Conservation (phyloP, 768 basidiomycete genomes). For the Suillus ampliporus region DNA sequence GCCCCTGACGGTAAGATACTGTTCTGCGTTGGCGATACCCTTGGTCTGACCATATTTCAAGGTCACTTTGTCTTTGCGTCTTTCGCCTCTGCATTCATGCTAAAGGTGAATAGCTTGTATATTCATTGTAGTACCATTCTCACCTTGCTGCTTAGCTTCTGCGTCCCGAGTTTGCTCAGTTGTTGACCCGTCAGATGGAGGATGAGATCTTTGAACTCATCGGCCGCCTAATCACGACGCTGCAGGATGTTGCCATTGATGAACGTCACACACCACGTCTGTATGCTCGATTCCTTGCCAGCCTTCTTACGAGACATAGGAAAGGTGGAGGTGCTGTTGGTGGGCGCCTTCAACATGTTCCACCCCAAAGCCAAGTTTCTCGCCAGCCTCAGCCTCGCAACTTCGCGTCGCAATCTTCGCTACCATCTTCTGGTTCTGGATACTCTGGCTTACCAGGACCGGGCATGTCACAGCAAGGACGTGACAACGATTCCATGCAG, state of each 20-base stretch:
- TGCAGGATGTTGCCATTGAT: constrained; percentile 79
- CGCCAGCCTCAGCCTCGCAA: constrained; percentile 16
- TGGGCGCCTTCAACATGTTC: constrained; percentile 57
- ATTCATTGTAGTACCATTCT: neutral
- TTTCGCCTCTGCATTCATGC: constrained; percentile 83
- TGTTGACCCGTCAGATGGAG: constrained; percentile 63
- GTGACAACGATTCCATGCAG: constrained; percentile 38
- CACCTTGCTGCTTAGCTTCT: constrained; percentile 53
- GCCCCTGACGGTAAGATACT: constrained; percentile 69
- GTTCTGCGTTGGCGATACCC: neutral
- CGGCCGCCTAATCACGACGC: constrained; percentile 70
- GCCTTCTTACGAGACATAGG: constrained; percentile 72
- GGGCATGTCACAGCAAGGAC: constrained; percentile 21
- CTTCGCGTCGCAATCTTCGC: constrained; percentile 34
- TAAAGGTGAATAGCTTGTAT: constrained; percentile 58
- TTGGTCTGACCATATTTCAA: constrained; percentile 24
- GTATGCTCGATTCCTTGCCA: constrained; percentile 79
- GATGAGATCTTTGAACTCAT: constrained; percentile 76
- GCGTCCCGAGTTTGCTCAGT: constrained; percentile 72
- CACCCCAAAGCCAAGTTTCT: constrained; percentile 46
- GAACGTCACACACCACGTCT: constrained; percentile 81
- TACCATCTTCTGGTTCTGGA: constrained; percentile 32
- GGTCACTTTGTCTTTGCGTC: constrained; percentile 81
- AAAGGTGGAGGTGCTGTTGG: constrained; percentile 62
- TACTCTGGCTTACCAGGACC: constrained; percentile 23